Evolutionary conservation across 495 filamentous ascomycete species (phyloP).

Genomic region (Xylaria flabelliformis): DNA sequence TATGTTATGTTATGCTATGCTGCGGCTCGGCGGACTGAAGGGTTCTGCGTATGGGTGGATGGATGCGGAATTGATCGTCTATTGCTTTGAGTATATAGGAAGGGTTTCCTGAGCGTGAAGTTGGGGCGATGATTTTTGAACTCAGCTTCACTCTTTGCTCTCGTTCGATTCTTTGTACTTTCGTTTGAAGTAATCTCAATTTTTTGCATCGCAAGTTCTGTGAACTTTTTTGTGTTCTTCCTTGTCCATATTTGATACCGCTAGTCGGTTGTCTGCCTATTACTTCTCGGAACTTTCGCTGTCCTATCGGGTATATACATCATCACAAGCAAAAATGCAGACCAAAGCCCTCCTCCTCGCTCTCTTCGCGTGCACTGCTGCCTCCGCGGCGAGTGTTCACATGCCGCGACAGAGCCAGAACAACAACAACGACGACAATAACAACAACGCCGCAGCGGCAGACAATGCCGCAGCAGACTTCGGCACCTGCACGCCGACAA

Average conservation of each 20-base stretch:
- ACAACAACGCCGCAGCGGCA: background rate
- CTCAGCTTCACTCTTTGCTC: background rate
- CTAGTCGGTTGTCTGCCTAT: background rate
- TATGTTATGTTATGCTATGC: too few relatives aligned
- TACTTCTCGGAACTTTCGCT: background rate
- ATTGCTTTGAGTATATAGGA: background rate
- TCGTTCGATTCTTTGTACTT: background rate
- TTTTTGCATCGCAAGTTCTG: background rate
- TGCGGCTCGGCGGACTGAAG: constrained; percentile 1
- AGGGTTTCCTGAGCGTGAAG: background rate
- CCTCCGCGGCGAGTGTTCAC: background rate
- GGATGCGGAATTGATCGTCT: constrained; percentile 12
- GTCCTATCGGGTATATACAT: background rate
- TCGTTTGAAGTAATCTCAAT: constrained; percentile 13
- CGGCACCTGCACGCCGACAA: constrained; percentile 57
- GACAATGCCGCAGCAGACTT: constrained; percentile 45
- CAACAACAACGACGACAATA: background rate
- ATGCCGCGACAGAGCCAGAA: constrained; percentile 10
- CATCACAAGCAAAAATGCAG: constrained; percentile 36
- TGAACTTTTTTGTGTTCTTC: background rate
- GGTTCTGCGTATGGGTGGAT: background rate
- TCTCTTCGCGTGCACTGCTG: constrained; percentile 36
- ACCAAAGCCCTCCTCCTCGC: constrained; percentile 39
- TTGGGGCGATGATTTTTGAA: background rate
- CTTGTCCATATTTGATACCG: background rate